These are phyloP conservation scores for Litsea cubeba DNA, from an alignment of 164 flowering plant species.

Conservation along the genomic window DNA sequence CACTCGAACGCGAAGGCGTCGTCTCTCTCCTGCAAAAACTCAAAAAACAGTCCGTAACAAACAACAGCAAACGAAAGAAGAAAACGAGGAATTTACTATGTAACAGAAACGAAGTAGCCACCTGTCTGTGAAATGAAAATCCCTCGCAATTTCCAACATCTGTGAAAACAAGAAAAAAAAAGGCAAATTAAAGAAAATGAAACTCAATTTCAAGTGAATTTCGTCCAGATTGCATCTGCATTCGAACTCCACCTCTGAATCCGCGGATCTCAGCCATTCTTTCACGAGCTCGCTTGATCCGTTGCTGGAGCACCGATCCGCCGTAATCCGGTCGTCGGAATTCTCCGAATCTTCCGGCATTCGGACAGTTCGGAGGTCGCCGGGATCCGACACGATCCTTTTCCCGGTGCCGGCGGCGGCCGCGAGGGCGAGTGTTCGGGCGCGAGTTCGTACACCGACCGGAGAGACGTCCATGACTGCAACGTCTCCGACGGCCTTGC, in stretches of 20 bases:
- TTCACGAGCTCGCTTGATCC: conserved; percentile 29
- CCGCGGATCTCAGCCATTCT: conserved; percentile 27
- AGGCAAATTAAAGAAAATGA: conserved; percentile 9
- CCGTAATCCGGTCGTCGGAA: conserved; percentile 7
- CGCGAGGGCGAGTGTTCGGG: conserved; percentile 25
- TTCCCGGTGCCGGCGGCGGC: neutral
- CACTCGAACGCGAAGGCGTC: conserved; percentile 28
- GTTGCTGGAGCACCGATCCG: conserved; percentile 47
- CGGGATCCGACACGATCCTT: conserved; percentile 18
- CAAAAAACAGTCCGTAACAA: neutral
- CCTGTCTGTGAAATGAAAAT: conserved; percentile 27
- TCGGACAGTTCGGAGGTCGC: conserved; percentile 18
- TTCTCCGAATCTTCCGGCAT: neutral
- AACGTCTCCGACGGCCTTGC: conserved; percentile 24
- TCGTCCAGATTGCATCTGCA: too few species aligned
- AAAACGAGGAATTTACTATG: conserved; percentile 1
- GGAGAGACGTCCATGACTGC: conserved; percentile 32
- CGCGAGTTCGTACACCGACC: conserved; percentile 26
- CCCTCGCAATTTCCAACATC: conserved; percentile 21
- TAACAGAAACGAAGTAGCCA: neutral
- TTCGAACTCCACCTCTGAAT: conserved; percentile 38
- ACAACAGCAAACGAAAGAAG: neutral
- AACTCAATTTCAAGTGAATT: neutral
- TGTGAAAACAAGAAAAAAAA: neutral
- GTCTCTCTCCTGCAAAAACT: conserved; percentile 33